A percentile compares a stretch with the other conserved stretches of the same genome.
Conservation (phyloP, 2,329 filamentous ascomycete genomes). For the Macrophomina phaseolina region DNA sequence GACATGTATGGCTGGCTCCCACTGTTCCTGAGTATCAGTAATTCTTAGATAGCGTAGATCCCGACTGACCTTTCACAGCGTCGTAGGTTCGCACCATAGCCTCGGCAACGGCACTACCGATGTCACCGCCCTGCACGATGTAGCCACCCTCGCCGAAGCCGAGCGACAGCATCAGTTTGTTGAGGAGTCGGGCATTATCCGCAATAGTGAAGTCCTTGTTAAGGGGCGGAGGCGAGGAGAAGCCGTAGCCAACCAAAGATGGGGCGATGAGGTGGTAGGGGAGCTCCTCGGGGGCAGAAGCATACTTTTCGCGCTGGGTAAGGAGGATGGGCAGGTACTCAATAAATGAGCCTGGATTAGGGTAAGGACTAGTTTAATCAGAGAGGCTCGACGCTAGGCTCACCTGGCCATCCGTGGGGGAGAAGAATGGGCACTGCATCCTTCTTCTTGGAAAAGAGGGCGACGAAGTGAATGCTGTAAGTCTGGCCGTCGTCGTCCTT, state of each 20-base stretch:
- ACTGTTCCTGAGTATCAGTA: not conserved
- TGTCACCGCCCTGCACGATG: constrained; percentile 63
- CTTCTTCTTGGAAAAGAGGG: constrained; percentile 57
- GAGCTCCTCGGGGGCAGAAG: constrained; percentile 48
- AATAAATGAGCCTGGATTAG: constrained; percentile 48
- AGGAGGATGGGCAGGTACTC: constrained; percentile 61
- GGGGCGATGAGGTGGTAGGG: constrained; percentile 65
- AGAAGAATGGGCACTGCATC: constrained; percentile 59
- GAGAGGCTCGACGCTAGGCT: constrained; percentile 33
- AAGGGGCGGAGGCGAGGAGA: constrained; percentile 56
- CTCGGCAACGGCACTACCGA: constrained; percentile 55
- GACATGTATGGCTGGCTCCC: not conserved
- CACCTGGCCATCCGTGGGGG: constrained; percentile 52
- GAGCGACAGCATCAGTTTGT: constrained; percentile 59
- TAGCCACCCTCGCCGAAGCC: constrained; percentile 59
- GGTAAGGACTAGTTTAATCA: constrained; percentile 19
- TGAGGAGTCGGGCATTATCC: constrained; percentile 53
- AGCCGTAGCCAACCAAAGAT: constrained; percentile 60
- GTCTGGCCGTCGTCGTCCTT: constrained; percentile 45
- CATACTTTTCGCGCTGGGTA: constrained; percentile 55
- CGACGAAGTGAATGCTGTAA: constrained; percentile 59
- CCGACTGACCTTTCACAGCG: constrained; percentile 29
- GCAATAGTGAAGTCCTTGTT: constrained; percentile 50
- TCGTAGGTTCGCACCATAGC: constrained; percentile 48
- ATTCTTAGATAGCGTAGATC: too few relatives aligned